Base-by-base conservation (phyloP, 2,329 filamentous ascomycete species). In the Colletotrichum nymphaeae region DNA sequence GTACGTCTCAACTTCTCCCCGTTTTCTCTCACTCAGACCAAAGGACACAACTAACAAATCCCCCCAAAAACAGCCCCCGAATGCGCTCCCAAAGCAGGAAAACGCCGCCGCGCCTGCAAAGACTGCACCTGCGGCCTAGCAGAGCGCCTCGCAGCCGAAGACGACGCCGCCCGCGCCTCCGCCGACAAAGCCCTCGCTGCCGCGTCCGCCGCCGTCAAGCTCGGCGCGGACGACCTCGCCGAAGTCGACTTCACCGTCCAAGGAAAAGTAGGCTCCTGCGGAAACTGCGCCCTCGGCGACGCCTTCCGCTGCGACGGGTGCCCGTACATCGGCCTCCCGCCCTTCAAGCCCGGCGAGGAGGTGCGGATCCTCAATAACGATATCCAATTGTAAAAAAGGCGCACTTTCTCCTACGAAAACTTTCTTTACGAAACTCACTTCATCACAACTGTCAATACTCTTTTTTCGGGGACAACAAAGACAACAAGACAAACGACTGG, bases 241-340 rank as follows among this genome's bases (percentile, higher is more conserved):
- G 96, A 98, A 83, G 89, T 98, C 9, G 97, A 99, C 83, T 98
- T 99, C 81, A 99, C 97, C 0, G 94, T 98, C n/a, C 90, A 97
- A 83, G 97, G 97, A 78, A 98, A 98, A 86, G 94, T 96, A 6
- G 96, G 97, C 67, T 97, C 94, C 22, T 99, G 97, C 82, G 95
- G 95, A 32, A 98, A 96, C 84, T 98, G 97, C 83, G 93, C 95
- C 32, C 88, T 99, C 19, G 97, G 97, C 63, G 96, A 98, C 83
- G 96, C 97, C 4, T 95, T 95, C 85, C 87, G 93, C 53, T 94
- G 93, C 81, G 91, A 91, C 63, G 91, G 87, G 30, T 90, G 88
- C 78, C 95, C 95, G 1, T 98, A 97, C 81, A 94, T 97, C 78
- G 95, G 95, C 5, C 88, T 99, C 77, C 97, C 97, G 16, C 94